Evolutionary conservation across 139 green algal species (phyloP).

Genomic region (Zygnema cylindricum): DNA sequence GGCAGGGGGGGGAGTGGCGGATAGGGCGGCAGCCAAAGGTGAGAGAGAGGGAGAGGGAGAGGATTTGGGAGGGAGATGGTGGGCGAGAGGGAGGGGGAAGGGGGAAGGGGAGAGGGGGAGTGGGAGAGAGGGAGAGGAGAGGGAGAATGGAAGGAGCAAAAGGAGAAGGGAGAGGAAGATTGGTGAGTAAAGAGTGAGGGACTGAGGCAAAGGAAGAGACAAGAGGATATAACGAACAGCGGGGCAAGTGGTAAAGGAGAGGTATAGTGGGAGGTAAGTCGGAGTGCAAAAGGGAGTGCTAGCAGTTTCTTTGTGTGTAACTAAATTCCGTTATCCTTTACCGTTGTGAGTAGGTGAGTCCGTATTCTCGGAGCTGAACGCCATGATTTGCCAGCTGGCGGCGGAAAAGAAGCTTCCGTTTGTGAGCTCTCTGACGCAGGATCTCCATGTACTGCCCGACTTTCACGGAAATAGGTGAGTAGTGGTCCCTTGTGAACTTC

Average conservation of each 20-base stretch:
- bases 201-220: background rate
- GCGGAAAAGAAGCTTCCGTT: background rate
- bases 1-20: background rate
- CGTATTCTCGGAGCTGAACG: background rate
- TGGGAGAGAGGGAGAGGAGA: background rate
- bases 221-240: background rate
- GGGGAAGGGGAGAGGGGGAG: background rate
- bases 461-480: constrained; percentile 18
- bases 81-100: background rate
- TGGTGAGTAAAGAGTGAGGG: background rate
- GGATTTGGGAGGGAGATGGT: too few species aligned
- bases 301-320: background rate
- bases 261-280: background rate
- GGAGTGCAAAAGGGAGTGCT: background rate
- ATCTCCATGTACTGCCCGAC: constrained; percentile 22
- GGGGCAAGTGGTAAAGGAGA: background rate
- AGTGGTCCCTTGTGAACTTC: too few species aligned
- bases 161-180: background rate
- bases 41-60: background rate
- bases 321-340: background rate
- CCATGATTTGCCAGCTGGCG: background rate
- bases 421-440: background rate
- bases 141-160: background rate
- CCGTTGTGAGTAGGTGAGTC: background rate
- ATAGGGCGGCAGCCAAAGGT: background rate